Evolutionary conservation across 2,329 filamentous ascomycete genomes (phyloP), one percentile per base, ranked within the genome.

Genomic region (Sclerotiophoma versabilis): DNA sequence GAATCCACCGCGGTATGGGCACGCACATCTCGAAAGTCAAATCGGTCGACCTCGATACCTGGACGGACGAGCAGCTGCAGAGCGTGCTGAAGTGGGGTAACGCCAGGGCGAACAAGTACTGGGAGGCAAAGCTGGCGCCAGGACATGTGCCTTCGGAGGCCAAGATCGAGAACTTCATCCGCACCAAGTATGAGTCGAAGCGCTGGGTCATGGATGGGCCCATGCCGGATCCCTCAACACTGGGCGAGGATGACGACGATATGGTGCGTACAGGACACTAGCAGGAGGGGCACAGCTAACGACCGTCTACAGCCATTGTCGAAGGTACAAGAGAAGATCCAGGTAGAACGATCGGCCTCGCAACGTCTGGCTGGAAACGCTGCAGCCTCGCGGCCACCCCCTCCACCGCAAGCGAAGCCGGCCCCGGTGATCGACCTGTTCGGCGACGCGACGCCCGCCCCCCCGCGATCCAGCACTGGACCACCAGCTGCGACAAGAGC

Each of bases 151-250:
- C 95, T 1, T 96, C 93, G 19, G 96, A 99, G 80, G 85, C 90
- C 64, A 99, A 99, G 83, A 98, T 99, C 67, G 95, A 99, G 83
- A 99, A 98, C 81, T 99, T 99, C 72, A 98, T 99, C 69, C 88
- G 95, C 64, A 99, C 96, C 51, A 99, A 99, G 78, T 99, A 99
- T 77, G 95, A 99, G 76, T 90, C 95, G 48, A 98, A 96, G 84
- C 85, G 96, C 79, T 99, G 95, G 95, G 90, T 92, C n/a, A 98
- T 98, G 93, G 95, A 99, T 57, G 95, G 95, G 1, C 87, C 87
- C 5, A 93, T 96, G 72, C 96, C 96, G 5, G 92, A 98, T 73
- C 95, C 96, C n/a, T 84, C 91, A 3, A 91, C 90, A 1, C 78
- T 99, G 45, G 92, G 96, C 72, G 86, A 80, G 12, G 90, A 92